A percentile compares a stretch with the other conserved stretches of the same genome.
Evolutionary conservation across 345 rosid genomes (phyloP).

Genomic region (Hibiscus syriacus): DNA sequence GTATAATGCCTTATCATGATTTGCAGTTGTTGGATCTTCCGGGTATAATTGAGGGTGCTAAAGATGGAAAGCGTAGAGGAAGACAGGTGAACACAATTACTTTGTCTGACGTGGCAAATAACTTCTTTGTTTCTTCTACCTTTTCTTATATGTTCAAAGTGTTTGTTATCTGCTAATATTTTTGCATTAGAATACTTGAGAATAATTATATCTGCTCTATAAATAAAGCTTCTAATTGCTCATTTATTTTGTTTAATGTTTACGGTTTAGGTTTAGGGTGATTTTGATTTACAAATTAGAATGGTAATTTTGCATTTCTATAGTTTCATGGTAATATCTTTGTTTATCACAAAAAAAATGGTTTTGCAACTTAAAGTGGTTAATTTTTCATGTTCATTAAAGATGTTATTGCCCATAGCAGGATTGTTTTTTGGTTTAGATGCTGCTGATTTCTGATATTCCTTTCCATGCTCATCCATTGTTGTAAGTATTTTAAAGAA

Average conservation of each 20-base stretch:
- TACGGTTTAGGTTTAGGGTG: neutral
- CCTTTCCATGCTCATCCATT: neutral
- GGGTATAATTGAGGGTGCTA: constrained; percentile 99
- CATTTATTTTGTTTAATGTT: neutral
- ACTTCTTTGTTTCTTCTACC: neutral
- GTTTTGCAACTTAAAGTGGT: constrained; percentile 3
- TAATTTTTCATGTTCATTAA: neutral
- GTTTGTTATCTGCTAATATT: neutral
- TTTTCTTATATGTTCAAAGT: neutral
- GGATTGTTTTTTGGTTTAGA: neutral
- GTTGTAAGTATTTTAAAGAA: neutral
- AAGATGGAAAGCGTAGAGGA: constrained; percentile 99
- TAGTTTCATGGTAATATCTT: neutral
- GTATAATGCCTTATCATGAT: constrained; percentile 3
- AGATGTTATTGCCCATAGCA: neutral
- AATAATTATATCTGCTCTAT: neutral
- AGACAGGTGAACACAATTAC: constrained; percentile 53
- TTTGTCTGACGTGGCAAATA: neutral
- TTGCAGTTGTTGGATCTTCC: constrained; percentile 92
- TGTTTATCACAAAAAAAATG: no score
- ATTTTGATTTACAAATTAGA: neutral
- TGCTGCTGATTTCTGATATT: neutral
- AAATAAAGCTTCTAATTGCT: neutral
- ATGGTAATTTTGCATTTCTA: neutral
- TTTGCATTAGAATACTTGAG: neutral